Evolutionary conservation across 306 rosid genomes (phyloP), one percentile per base, ranked within the genome.

Genomic region (Potentilla sterilis): DNA sequence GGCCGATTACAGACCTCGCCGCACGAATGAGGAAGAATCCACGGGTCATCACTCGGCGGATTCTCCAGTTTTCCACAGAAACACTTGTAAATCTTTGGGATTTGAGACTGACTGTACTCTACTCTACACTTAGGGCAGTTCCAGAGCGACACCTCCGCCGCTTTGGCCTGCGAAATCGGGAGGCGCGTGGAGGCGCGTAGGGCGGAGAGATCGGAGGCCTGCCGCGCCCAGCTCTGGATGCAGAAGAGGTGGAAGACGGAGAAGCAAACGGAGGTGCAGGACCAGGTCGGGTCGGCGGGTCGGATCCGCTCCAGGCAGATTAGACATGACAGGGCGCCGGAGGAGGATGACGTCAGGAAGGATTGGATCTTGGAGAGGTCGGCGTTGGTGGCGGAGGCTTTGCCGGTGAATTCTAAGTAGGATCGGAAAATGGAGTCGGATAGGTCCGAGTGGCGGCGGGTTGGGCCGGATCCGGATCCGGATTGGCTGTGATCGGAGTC

Each of bases 191-290:
- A 71, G 41, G 91, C 93, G 65, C 98, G 98, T 13, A 85, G 77
- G 55, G 96, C 90, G 67, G 90, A 83, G 43, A 88, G 82, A 16
- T 86, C 87, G 32, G 98, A 87, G 54, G 95, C 82, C 67, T 92
- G 96, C 59, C 95, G 96, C 0, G 97, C 93, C 98, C 98, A 95
- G 81, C 89, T 85, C 69, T 95, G 98, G 67, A 95, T 95, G 78
- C 98, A 95, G 70, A 87, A 4, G 65, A 95, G 97, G 81, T 95
- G 98, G 86, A 95, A 92, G 72, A 92, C 90, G 61, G 96, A 88
- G 85, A 81, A 95, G 88, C 97, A 95, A 75, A 95, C 89, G 37
- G 97, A 87, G 75, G 81, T 52, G 84, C 98, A 95, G 55, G 98
- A 92, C 98, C 98, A 95, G 1, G 97, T 90, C 38, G 96, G 97